phyloP scores from a whole-genome alignment of 139 green algal species.

The Raphidocelis subcapitata region DNA sequence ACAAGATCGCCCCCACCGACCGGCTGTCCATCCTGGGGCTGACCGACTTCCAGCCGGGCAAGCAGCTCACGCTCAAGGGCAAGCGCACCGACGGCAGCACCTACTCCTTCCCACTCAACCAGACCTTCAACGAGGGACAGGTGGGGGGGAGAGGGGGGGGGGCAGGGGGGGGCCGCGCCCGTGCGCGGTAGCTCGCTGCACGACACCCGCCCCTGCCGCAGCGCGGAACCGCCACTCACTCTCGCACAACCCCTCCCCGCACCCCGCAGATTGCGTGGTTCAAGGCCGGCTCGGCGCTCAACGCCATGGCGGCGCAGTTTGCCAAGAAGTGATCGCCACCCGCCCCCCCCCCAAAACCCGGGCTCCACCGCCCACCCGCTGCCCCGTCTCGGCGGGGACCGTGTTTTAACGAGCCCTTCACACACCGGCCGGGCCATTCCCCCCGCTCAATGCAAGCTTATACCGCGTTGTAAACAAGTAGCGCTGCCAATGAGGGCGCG shows the following conservation, averaged over 20 bases:
- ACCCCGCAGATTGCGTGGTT: slow-evolving; percentile 90
- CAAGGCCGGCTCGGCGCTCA: slow-evolving; percentile 87
- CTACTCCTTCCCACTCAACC: slow-evolving; percentile 87
- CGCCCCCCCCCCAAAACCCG: too few species aligned
- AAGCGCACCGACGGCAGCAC: slow-evolving; percentile 78
- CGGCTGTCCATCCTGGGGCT: slow-evolving; percentile 83
- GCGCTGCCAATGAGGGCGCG: too few species aligned
- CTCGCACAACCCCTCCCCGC: background rate
- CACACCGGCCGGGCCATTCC: too few species aligned
- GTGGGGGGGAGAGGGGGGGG: background rate
- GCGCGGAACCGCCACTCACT: too few species aligned
- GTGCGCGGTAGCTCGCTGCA: background rate
- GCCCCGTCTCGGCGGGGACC: too few species aligned
- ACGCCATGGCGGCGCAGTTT: slow-evolving; percentile 78
- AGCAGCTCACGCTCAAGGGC: slow-evolving; percentile 75
- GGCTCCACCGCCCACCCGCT: too few species aligned
- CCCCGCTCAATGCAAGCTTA: too few species aligned
- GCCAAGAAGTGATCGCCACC: too few species aligned
- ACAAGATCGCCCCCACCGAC: slow-evolving; percentile 75
- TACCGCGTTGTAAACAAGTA: too few species aligned
- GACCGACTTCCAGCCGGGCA: slow-evolving; percentile 74
- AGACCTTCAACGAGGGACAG: slow-evolving; percentile 95
- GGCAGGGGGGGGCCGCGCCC: background rate
- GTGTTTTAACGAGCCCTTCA: too few species aligned
- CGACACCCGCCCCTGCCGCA: background rate